These are phyloP conservation scores for Actinomortierella wolfii DNA, from an alignment of 371 early-diverging fungal genomes.

Conservation along the genomic window DNA sequence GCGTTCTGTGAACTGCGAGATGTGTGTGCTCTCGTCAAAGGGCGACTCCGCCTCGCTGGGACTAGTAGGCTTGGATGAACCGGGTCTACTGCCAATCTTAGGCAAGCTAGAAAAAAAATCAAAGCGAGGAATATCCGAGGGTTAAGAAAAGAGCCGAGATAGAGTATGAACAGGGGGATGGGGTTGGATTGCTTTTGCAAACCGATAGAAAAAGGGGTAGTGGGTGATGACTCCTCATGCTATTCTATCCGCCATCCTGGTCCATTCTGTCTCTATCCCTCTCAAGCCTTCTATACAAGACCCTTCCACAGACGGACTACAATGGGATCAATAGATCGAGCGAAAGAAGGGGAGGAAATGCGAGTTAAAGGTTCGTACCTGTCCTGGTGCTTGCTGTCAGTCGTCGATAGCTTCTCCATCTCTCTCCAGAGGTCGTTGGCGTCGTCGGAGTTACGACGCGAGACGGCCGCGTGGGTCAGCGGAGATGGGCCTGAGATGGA, in stretches of 20 bases:
- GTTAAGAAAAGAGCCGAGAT: not conserved
- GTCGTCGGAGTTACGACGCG: slow-evolving; percentile 57
- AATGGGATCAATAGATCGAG: not conserved
- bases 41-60: slow-evolving; percentile 32
- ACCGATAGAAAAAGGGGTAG: too few species aligned
- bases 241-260: too few species aligned
- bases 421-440: slow-evolving; percentile 52
- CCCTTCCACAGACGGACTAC: too few species aligned
- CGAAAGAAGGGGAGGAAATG: not conserved
- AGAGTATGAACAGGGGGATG: slow-evolving; percentile 1
- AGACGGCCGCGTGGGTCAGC: slow-evolving; percentile 14
- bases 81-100: slow-evolving; percentile 28
- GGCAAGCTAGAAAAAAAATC: slow-evolving; percentile 5
- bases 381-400: slow-evolving; percentile 12
- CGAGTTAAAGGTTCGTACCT: not conserved
- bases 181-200: not conserved
- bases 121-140: not conserved
- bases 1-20: slow-evolving; percentile 31
- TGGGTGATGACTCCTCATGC: too few species aligned
- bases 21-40: slow-evolving; percentile 27
- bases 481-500: too few species aligned
- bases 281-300: too few species aligned
- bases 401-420: slow-evolving; percentile 48
- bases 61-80: slow-evolving; percentile 11
- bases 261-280: too few species aligned